Percentiles rank a stretch among this genome's conserved stretches.
These are phyloP conservation scores for Ustilago loliicola DNA, from an alignment of 1,284 basidiomycete species.

Conservation along the genomic window DNA sequence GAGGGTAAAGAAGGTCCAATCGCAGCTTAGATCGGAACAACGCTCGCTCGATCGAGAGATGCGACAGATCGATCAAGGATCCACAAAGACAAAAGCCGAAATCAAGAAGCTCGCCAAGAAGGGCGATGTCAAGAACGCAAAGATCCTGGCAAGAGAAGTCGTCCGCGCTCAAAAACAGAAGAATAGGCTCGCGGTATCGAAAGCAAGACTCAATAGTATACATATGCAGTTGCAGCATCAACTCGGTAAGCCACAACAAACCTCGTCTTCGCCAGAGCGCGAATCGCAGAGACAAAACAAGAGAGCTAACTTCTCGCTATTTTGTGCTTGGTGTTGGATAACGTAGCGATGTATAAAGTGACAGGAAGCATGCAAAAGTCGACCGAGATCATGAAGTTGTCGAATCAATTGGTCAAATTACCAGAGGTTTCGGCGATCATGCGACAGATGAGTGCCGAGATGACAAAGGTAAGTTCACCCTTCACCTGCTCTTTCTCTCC, in stretches of 20 bases:
- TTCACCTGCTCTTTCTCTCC: not conserved
- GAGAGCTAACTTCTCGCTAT: not conserved
- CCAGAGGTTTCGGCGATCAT: slow-evolving; percentile 92
- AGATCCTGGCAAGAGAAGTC: slow-evolving; percentile 92
- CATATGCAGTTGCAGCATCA: slow-evolving; percentile 91
- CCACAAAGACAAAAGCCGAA: slow-evolving; percentile 82
- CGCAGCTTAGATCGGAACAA: slow-evolving; percentile 65
- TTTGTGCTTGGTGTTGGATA: not conserved
- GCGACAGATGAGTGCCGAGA: slow-evolving; percentile 98
- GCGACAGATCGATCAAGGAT: slow-evolving; percentile 83
- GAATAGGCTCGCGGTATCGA: slow-evolving; percentile 88
- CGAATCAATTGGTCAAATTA: slow-evolving; percentile 89
- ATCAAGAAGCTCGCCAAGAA: slow-evolving; percentile 92
- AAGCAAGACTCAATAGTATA: slow-evolving; percentile 92
- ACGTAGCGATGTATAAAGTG: slow-evolving; percentile 92
- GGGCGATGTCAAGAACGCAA: slow-evolving; percentile 91
- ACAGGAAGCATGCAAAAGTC: slow-evolving; percentile 96
- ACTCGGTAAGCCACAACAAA: slow-evolving; percentile 77
- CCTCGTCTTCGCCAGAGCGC: too few species aligned
- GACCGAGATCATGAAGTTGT: slow-evolving; percentile 98
- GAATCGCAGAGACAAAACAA: not conserved
- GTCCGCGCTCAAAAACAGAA: slow-evolving; percentile 95
- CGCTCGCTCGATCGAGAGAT: slow-evolving; percentile 64
- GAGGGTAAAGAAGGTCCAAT: slow-evolving; percentile 63
- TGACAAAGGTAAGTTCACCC: slow-evolving; percentile 81